phyloP scores from a whole-genome alignment of 768 basidiomycete species.

The Suillus weaverae region DNA sequence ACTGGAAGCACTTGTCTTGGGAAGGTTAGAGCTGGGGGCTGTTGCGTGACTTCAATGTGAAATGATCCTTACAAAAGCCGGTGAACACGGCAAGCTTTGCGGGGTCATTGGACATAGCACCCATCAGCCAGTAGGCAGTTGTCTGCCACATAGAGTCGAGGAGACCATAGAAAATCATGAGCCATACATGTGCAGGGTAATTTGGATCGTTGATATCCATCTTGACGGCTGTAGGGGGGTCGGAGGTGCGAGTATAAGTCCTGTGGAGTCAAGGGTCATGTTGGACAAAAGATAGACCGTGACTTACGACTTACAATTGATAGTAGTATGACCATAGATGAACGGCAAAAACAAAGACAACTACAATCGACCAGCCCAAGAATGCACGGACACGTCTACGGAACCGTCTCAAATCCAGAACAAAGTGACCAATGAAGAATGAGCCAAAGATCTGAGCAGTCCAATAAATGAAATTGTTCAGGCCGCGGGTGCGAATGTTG shows the following conservation, averaged over 20 bases:
- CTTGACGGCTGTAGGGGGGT: constrained; percentile 39
- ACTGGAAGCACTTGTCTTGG: constrained; percentile 68
- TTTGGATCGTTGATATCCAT: constrained; percentile 59
- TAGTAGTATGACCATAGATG: constrained; percentile 80
- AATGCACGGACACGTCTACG: constrained; percentile 71
- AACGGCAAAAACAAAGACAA: constrained; percentile 63
- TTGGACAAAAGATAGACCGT: neutral
- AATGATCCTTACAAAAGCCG: constrained; percentile 67
- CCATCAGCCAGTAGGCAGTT: constrained; percentile 79
- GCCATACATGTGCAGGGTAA: constrained; percentile 55
- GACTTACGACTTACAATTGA: constrained; percentile 52
- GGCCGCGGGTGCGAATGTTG: constrained; percentile 72
- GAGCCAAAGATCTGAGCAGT: constrained; percentile 76
- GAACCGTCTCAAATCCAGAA: constrained; percentile 60
- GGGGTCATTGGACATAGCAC: constrained; percentile 83
- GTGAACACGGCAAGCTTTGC: constrained; percentile 77
- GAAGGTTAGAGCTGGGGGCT: neutral
- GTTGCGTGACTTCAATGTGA: constrained; percentile 8
- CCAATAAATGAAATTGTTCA: constrained; percentile 84
- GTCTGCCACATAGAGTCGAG: constrained; percentile 88
- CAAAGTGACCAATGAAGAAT: constrained; percentile 56
- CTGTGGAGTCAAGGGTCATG: constrained; percentile 25
- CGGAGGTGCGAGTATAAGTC: constrained; percentile 57
- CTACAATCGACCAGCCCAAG: constrained; percentile 61
- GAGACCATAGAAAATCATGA: constrained; percentile 74